Conservation (phyloP, 352 stramenopile species). For the Globisporangium abappressorium region DNA sequence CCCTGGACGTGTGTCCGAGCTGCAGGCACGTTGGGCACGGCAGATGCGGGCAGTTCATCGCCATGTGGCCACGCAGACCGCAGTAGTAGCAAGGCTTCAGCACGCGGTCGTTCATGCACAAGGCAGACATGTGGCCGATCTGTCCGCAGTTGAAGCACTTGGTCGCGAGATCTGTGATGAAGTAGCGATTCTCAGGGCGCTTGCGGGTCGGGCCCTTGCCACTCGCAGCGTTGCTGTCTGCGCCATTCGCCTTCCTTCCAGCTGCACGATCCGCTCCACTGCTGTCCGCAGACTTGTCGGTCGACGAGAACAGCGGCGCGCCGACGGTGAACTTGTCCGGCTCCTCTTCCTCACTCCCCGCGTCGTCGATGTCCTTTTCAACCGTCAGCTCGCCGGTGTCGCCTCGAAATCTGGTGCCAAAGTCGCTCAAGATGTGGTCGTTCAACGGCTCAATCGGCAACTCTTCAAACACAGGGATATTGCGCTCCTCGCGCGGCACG, state of each 20-base stretch:
- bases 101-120: slow-evolving; percentile 74
- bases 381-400: slow-evolving; percentile 41
- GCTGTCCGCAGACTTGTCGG: slow-evolving; percentile 16
- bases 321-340: slow-evolving; percentile 43
- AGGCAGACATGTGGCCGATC: slow-evolving; percentile 70
- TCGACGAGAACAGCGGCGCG: slow-evolving; percentile 39
- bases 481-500: slow-evolving; percentile 48
- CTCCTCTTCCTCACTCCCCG: slow-evolving; percentile 26
- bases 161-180: slow-evolving; percentile 74
- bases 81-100: slow-evolving; percentile 80
- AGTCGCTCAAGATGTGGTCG: slow-evolving; percentile 83
- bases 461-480: slow-evolving; percentile 53
- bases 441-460: slow-evolving; percentile 74
- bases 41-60: slow-evolving; percentile 63
- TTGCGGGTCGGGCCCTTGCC: slow-evolving; percentile 31
- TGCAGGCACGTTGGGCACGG: slow-evolving; percentile 68
- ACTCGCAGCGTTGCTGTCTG: slow-evolving; percentile 16
- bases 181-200: slow-evolving; percentile 73
- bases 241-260: slow-evolving; percentile 21
- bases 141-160: slow-evolving; percentile 86
- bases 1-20: slow-evolving; percentile 59
- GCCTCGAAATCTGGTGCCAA: slow-evolving; percentile 67
- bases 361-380: slow-evolving; percentile 37
- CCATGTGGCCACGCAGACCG: slow-evolving; percentile 64
- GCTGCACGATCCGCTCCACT: slow-evolving; percentile 14